phyloP scores from a whole-genome alignment of 2,329 filamentous ascomycete species.

The Exophiala lecanii-corni region DNA sequence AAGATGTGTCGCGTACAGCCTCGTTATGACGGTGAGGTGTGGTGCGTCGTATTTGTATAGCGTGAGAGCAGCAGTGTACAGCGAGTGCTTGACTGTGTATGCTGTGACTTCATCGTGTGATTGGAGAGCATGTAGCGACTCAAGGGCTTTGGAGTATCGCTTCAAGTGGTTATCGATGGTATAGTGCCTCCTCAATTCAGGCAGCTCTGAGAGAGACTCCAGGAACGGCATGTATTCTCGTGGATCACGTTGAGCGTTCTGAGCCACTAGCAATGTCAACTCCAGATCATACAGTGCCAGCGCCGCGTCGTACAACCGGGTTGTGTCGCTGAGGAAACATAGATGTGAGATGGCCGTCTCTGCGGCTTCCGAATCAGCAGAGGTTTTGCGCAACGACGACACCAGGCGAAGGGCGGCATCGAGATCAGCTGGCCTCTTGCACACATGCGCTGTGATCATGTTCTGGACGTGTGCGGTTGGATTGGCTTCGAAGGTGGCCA shows the following conservation, averaged over 20 bases:
- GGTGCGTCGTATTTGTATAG: slow-evolving; percentile 77
- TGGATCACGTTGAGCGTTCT: slow-evolving; percentile 93
- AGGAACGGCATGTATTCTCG: slow-evolving; percentile 94
- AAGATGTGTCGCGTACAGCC: slow-evolving; percentile 74
- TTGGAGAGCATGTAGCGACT: slow-evolving; percentile 67
- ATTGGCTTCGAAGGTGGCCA: slow-evolving; percentile 60
- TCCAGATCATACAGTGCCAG: slow-evolving; percentile 89
- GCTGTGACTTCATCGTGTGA: slow-evolving; percentile 71
- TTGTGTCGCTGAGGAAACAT: slow-evolving; percentile 92
- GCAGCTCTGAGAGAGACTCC: slow-evolving; percentile 73
- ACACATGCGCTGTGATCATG: slow-evolving; percentile 89
- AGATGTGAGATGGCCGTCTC: slow-evolving; percentile 94
- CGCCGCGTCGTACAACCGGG: slow-evolving; percentile 83
- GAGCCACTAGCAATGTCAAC: slow-evolving; percentile 81
- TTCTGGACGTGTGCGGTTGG: slow-evolving; percentile 73
- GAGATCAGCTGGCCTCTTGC: slow-evolving; percentile 84
- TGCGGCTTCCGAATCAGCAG: slow-evolving; percentile 54
- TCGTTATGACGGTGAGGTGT: slow-evolving; percentile 64
- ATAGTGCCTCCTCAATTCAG: slow-evolving; percentile 67
- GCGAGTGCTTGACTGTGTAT: slow-evolving; percentile 72
- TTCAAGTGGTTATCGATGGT: slow-evolving; percentile 84
- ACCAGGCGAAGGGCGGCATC: slow-evolving; percentile 79
- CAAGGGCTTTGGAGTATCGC: slow-evolving; percentile 70
- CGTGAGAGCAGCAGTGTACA: slow-evolving; percentile 73
- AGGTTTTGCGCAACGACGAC: slow-evolving; percentile 56